These are phyloP conservation scores for Leptomonas pyrrhocoris DNA, from an alignment of 208 protist species.

Conservation along the genomic window DNA sequence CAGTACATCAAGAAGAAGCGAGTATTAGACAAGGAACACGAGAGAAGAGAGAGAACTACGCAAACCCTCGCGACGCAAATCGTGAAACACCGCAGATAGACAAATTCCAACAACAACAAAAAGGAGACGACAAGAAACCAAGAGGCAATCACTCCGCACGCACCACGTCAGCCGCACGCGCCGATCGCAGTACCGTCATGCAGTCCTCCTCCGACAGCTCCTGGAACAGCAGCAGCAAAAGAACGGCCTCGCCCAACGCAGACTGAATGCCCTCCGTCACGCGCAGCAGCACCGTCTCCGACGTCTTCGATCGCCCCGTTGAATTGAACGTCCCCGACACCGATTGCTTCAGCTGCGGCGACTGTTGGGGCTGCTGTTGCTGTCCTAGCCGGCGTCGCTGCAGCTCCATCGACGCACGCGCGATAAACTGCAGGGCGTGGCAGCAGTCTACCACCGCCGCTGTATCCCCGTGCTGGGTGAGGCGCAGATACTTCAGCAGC, in stretches of 20 bases:
- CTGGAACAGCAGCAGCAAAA: conserved; percentile 69
- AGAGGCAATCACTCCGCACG: not conserved
- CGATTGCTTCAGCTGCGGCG: not conserved
- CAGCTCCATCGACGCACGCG: conserved; percentile 43
- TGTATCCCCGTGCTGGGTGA: conserved; percentile 56
- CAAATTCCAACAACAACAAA: not conserved
- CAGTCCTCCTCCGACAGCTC: conserved; percentile 73
- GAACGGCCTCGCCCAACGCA: conserved; percentile 58
- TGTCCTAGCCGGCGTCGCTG: conserved; percentile 28
- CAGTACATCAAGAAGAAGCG: too few relatives aligned
- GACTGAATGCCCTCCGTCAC: conserved; percentile 61
- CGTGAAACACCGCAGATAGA: not conserved
- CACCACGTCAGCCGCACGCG: conserved; percentile 31
- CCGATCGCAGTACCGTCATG: conserved; percentile 59
- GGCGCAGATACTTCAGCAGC: conserved; percentile 77
- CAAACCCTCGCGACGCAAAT: not conserved
- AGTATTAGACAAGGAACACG: not conserved
- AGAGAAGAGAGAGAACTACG: conserved; percentile 7
- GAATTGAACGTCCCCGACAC: not conserved
- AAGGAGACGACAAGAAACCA: not conserved
- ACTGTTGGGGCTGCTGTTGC: not conserved
- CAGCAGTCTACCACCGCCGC: conserved; percentile 72
- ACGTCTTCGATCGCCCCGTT: not conserved
- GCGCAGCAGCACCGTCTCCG: conserved; percentile 40
- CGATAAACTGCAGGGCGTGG: conserved; percentile 69